Evolutionary conservation across 2,329 filamentous ascomycete genomes (phyloP).

Genomic region (Scorias spongiosa): DNA sequence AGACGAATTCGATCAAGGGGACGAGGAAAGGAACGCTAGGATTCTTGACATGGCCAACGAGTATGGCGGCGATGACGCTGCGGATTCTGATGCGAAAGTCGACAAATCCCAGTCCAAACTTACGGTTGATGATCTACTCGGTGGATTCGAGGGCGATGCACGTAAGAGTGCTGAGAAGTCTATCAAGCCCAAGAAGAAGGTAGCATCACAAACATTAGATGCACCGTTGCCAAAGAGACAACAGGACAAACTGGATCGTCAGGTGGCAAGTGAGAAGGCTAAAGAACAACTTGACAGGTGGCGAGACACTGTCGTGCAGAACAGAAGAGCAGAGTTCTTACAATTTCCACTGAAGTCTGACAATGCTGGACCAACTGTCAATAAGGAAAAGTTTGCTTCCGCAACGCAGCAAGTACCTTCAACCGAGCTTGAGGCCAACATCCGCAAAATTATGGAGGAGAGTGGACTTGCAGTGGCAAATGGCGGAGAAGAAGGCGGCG

Average conservation of each 20-base stretch:
- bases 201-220: conserved; percentile 36
- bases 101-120: conserved; percentile 23
- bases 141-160: conserved; percentile 55
- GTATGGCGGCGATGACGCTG: conserved; percentile 9
- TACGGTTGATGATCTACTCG: conserved; percentile 59
- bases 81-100: conserved; percentile 37
- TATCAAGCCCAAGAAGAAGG: conserved; percentile 35
- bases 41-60: conserved; percentile 33
- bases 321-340: conserved; percentile 79
- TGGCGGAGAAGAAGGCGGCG: conserved; percentile 38
- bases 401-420: conserved; percentile 43
- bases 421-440: conserved; percentile 72
- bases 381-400: conserved; percentile 50
- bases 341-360: conserved; percentile 71
- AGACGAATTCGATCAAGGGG: conserved; percentile 25
- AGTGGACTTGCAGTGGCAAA: conserved; percentile 50
- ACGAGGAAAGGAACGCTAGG: conserved; percentile 55
- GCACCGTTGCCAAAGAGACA: conserved; percentile 73
- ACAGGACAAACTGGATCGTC: conserved; percentile 70
- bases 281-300: conserved; percentile 83
- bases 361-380: conserved; percentile 38
- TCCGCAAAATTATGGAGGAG: conserved; percentile 78
- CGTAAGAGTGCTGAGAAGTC: conserved; percentile 59
- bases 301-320: conserved; percentile 90
- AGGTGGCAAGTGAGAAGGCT: conserved; percentile 74